Base-by-base conservation (phyloP, 129 eudicot species). In the Heracleum sosnowskyi region DNA sequence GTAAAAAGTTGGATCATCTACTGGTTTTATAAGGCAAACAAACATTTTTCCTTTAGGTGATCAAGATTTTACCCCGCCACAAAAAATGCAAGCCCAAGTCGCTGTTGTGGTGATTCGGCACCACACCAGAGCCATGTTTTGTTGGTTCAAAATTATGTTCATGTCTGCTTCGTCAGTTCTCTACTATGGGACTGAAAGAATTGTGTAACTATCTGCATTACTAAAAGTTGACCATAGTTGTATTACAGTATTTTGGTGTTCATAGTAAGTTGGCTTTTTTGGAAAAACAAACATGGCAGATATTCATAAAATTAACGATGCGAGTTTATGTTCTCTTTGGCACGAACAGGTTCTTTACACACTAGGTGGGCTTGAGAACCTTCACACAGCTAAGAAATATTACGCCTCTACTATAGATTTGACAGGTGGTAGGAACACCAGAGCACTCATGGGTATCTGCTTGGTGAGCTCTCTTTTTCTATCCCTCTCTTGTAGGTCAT, bases 371-470 rank as follows among this genome's bases (percentile, higher is more conserved):
- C 82, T 92, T 29, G 99, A 90, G 86, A 95, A 95, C 82, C 86
- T 95, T 83, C 96, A 95, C 72, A 88, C 91, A 26, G 99, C 99
- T 70, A 92, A 90, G 87, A 95, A 95, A 81, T 95, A 95, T 81
- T 92, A 91, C 76, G 90, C 97, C 57, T 90, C n/a, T n/a, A n/a
- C n/a, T n/a, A n/a, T n/a, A n/a, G n/a, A n/a, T n/a, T n/a, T n/a
- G n/a, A n/a, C n/a, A n/a, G n/a, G n/a, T n/a, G n/a, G n/a, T n/a
- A n/a, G n/a, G n/a, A n/a, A n/a, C n/a, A n/a, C n/a, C n/a, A n/a
- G n/a, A n/a, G n/a, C n/a, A n/a, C n/a, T n/a, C n/a, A n/a, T n/a
- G n/a, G n/a, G n/a, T n/a, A n/a, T n/a, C n/a, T n/a, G n/a, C n/a
- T n/a, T n/a, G n/a, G n/a, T n/a, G n/a, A n/a, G n/a, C n/a, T n/a